Evolutionary conservation across 2,329 filamentous ascomycete genomes (phyloP), one percentile per base, ranked within the genome.

Genomic region (Drechslera avenae): DNA sequence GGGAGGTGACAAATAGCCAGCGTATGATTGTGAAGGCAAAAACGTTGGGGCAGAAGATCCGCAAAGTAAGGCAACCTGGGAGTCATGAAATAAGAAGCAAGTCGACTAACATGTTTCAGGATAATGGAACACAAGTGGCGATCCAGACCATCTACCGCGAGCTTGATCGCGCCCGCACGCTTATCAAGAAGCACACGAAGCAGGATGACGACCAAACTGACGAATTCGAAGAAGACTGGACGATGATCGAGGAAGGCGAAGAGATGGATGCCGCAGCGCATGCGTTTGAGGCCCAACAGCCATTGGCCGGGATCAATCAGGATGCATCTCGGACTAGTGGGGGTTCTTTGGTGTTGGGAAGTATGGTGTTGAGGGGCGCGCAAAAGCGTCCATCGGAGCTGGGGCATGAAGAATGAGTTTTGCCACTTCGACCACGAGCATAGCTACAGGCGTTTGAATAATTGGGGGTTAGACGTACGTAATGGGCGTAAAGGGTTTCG

Each of bases 141-240:
- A 94, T 97, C 56, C 90, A 96, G 73, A 89, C 86, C 53, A 90
- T 99, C 49, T 99, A 97, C 71, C 88, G 94, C 34, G 93, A 97
- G 71, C 82, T 97, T 48, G 94, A 97, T 69, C 97, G 97, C 65
- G 92, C 94, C 31, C 89, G 85, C 73, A 88, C 87, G 13, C 79
- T 97, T 36, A 88, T 96, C 71, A 89, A 88, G 73, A 83, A 86
- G 66, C 75, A 71, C 26, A 62, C 57, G 1, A 69, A 70, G 41
- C 63, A 59, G 3, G 68, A 68, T 19, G 51, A 75, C 72, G 54
- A 71, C 64, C 44, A 56, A 72, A 75, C 14, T 10, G 86, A 86
- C 26, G 86, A 87, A 10, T 87, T 88, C 54, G 86, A 90, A 64
- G 91, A 95, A 70, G 90, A 87, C 68, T 97, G 92, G 93, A 97